phyloP scores from a whole-genome alignment of 495 filamentous ascomycete species.

The Penicillium lagena region DNA sequence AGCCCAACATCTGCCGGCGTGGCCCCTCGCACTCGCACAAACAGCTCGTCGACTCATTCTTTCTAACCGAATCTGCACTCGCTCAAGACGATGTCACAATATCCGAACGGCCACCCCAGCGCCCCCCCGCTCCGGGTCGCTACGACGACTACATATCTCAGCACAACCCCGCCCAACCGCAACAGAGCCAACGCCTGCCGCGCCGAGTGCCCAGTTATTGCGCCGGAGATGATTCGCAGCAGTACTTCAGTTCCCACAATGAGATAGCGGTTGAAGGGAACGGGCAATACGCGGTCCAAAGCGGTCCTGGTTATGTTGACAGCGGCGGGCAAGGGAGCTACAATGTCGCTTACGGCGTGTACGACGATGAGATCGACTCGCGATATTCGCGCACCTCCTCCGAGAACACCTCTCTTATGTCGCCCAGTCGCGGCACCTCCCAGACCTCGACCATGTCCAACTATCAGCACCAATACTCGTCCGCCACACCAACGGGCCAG shows the following conservation, averaged over 20 bases:
- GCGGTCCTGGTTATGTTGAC: conserved; percentile 4
- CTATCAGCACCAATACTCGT: conserved; percentile 57
- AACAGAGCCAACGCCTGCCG: conserved; percentile 23
- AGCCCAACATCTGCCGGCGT: conserved; percentile 11
- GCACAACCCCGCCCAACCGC: conserved; percentile 10
- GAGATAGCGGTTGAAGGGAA: conserved; percentile 23
- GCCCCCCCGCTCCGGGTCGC: conserved; percentile 5
- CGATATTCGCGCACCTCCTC: conserved; percentile 25
- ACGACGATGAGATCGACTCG: conserved; percentile 33
- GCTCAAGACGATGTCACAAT: conserved; percentile 36
- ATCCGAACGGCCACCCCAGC: conserved; percentile 37
- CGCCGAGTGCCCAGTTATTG: conserved; percentile 69
- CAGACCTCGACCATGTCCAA: conserved; percentile 42
- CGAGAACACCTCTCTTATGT: conserved; percentile 34
- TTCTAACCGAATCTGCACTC: neutral
- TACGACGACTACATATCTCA: conserved; percentile 16
- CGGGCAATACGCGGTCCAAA: conserved; percentile 14
- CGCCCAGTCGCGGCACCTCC: conserved; percentile 38
- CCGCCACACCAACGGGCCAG: conserved; percentile 41
- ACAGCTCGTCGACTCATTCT: too few species aligned
- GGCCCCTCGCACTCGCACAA: neutral
- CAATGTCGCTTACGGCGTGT: conserved; percentile 17
- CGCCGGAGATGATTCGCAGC: conserved; percentile 62
- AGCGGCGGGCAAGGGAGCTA: conserved; percentile 14
- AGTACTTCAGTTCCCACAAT: conserved; percentile 37